Base-by-base conservation (phyloP, 208 protist species). In the Trypanosoma boissoni region DNA sequence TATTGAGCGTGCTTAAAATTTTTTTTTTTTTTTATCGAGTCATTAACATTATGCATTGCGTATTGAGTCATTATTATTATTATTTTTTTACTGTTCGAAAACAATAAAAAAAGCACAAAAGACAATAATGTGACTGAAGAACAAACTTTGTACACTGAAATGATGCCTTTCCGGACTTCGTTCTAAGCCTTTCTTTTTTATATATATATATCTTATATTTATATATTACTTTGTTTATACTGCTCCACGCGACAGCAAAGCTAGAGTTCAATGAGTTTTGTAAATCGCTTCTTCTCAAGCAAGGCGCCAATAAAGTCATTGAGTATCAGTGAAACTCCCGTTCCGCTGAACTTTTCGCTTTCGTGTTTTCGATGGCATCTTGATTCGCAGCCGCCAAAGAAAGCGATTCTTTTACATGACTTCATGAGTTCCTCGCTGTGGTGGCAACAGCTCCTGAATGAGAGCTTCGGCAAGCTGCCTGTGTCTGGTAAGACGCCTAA, bases 341-440 rank as follows among this genome's bases (percentile, higher is more conserved):
- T 58, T 1, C 57, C 68, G 10, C 31, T 93, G 2, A 68, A 69
- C 46, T 91, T 86, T 64, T 44, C 54, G 6, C 68, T 92, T 2
- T 78, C 80, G 2, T 70, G 66, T 36, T 91, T 92, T 55, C 82
- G 85, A 8, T 95, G 81, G 84, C 88, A 95, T 63, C 51, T 85
- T 28, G 88, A 95, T 66, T 83, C 70, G 5, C 72, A 85, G 1
- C 56, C 77, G 8, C 74, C 83, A 2, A 72, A 54, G 26, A 88
- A 87, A 61, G 65, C 64, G 0, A 85, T 95, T 36, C 74, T 80
- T 9, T 34, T 95, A 1, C 88, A 92, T 61, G 88, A 95, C 67
- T 87, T 78, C 37, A 72, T 91, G 5, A 66, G 78, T 53, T 84
- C 68, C 41, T 76, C 74, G 3, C 62, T 48, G 26, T 50, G 68